These are phyloP conservation scores for Cryptococcus wingfieldii DNA, from an alignment of 1,284 basidiomycete genomes.

Conservation along the genomic window DNA sequence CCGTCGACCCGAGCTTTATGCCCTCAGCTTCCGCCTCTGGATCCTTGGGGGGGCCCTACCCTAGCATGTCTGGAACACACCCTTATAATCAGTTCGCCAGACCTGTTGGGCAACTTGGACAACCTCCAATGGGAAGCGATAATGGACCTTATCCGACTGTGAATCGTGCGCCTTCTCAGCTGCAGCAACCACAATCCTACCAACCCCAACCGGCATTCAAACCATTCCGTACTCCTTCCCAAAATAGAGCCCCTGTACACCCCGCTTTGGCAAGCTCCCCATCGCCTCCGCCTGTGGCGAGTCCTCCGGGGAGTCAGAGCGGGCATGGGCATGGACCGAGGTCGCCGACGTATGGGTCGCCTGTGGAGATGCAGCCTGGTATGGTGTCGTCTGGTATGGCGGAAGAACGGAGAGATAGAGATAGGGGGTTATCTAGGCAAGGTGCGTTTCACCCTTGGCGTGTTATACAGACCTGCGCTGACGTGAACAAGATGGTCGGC, in stretches of 20 bases:
- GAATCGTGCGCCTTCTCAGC: not conserved
- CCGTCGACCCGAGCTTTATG: no score
- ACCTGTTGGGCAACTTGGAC: no score
- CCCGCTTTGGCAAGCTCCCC: not conserved
- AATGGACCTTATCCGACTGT: not conserved
- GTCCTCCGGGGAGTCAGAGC: no score
- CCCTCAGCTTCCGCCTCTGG: no score
- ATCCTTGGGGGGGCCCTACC: not conserved
- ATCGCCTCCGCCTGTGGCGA: not conserved
- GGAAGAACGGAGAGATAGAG: no score
- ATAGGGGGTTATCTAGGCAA: no score
- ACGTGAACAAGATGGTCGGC: no score
- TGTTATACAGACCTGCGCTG: no score
- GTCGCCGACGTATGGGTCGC: not conserved
- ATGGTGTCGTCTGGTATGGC: no score
- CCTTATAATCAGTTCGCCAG: no score
- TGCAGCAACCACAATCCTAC: not conserved
- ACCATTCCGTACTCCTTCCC: not conserved
- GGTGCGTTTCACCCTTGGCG: no score
- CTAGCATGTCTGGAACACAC: not conserved
- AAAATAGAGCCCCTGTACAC: not conserved
- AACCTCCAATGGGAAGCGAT: not conserved
- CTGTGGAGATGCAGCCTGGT: no score
- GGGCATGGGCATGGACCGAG: not conserved
- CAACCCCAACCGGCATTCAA: not conserved